Conservation (phyloP, 768 basidiomycete genomes). For the Steccherinum ochraceum region DNA sequence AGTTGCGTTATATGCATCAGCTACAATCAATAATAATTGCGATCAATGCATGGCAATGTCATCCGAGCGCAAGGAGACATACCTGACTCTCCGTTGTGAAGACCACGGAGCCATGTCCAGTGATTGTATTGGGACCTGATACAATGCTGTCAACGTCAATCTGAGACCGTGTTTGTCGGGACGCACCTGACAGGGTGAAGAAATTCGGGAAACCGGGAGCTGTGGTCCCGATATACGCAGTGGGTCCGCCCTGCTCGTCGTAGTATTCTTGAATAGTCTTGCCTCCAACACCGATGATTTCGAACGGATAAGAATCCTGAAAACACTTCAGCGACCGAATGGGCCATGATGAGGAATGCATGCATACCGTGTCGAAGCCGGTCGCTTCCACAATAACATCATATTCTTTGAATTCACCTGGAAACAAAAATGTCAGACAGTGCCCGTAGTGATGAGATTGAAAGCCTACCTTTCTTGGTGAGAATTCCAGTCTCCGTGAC, state of each 20-base stretch:
- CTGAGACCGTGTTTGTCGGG: background rate
- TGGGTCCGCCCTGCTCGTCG: slow-evolving; percentile 24
- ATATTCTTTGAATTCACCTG: slow-evolving; percentile 22
- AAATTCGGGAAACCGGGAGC: slow-evolving; percentile 33
- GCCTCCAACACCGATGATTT: slow-evolving; percentile 19
- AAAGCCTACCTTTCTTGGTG: slow-evolving; percentile 19
- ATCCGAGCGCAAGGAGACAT: background rate
- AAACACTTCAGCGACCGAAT: background rate
- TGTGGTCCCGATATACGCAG: slow-evolving; percentile 26
- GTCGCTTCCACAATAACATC: slow-evolving; percentile 30
- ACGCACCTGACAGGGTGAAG: slow-evolving; percentile 24
- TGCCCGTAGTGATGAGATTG: background rate
- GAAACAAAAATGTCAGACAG: too few relatives aligned
- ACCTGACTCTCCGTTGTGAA: slow-evolving; percentile 17
- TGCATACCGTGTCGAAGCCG: slow-evolving; percentile 24
- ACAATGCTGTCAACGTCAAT: slow-evolving; percentile 1
- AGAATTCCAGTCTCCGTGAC: slow-evolving; percentile 15
- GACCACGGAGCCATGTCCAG: slow-evolving; percentile 16
- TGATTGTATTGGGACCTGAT: slow-evolving; percentile 16
- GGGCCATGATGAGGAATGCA: background rate
- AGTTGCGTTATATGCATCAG: slow-evolving; percentile 12
- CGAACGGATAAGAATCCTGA: slow-evolving; percentile 6
- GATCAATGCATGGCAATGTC: background rate
- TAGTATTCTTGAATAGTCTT: slow-evolving; percentile 24
- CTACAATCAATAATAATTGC: slow-evolving; percentile 7